phyloP scores from a whole-genome alignment of 257 asterid genomes.

The Capsicum baccatum region DNA sequence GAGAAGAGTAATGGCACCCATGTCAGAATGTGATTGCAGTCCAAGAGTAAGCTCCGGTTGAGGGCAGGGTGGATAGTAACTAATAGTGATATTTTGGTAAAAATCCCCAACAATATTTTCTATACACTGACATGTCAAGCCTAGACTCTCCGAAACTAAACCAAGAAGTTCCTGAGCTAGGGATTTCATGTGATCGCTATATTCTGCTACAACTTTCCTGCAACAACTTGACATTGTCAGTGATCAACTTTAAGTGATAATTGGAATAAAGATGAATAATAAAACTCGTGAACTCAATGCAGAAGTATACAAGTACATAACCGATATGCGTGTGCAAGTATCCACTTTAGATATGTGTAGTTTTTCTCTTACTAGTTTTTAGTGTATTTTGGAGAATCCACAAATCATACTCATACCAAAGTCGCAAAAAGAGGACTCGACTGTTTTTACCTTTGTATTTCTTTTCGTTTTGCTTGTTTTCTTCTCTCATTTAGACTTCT shows the following conservation, averaged over 20 bases:
- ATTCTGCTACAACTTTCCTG: slow-evolving; percentile 69
- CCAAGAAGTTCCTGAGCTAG: slow-evolving; percentile 70
- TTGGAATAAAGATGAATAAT: slow-evolving; percentile 33
- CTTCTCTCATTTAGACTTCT: slow-evolving; percentile 7
- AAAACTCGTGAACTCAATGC: slow-evolving; percentile 9
- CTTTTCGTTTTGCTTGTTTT: neutral
- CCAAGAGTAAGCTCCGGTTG: slow-evolving; percentile 98
- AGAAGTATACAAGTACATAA: slow-evolving; percentile 1
- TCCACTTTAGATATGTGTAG: neutral
- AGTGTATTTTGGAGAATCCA: slow-evolving; percentile 22
- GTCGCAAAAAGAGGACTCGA: neutral
- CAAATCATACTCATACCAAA: slow-evolving; percentile 1
- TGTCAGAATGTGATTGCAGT: slow-evolving; percentile 87
- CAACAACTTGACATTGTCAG: slow-evolving; percentile 21
- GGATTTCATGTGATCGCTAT: slow-evolving; percentile 63
- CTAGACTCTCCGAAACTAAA: slow-evolving; percentile 72
- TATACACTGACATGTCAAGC: slow-evolving; percentile 60
- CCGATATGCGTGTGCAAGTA: neutral
- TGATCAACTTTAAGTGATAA: slow-evolving; percentile 3
- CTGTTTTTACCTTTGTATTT: neutral
- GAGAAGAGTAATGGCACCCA: slow-evolving; percentile 84
- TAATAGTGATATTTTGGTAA: slow-evolving; percentile 80
- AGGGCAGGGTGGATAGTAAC: slow-evolving; percentile 93
- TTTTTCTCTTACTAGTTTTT: neutral
- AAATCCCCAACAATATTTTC: slow-evolving; percentile 74